Base-by-base conservation (phyloP, 805 yeast species). In the Starmerella asiatica region DNA sequence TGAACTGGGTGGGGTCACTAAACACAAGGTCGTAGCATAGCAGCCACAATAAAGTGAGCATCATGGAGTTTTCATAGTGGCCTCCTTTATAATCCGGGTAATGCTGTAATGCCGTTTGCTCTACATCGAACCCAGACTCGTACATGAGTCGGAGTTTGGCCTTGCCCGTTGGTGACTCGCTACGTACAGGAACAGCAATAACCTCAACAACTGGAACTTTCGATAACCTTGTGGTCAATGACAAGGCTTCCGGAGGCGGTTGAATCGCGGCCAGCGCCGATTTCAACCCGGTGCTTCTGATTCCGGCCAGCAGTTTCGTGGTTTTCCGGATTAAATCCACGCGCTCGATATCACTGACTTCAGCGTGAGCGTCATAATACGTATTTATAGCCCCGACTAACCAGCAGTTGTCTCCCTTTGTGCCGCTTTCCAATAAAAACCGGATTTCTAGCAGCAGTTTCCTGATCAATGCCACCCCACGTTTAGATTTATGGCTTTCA, bases 51-150 rank as follows among this genome's bases (percentile, higher is more conserved):
- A 60, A 34, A 0, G 61, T 54, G 23, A 44, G 42, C 30, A 61
- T 32, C 19, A 57, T 48, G 5, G 63, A 50, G 34, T 54, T 54
- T 36, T 61, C 66, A 20, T 52, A 55, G 42, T 61, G 65, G 20
- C 54, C 56, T 6, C 65, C 65, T 15, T 40, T 29, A 53, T 55
- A 61, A 2, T 59, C 62, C 5, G 34, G 41, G 42, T 61, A 61
- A 28, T 57, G 46, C 7, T 39, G 32, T 17, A 60, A 43, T 5
- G 63, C 61, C n/a, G 52, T 45, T 29, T 52, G 52, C 42, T 61
- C 66, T 2, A 61, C 66, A 3, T 43, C 32, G 17, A 46, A 27
- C 2, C 45, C 49, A 14, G 45, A 37, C 2, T 18, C 49, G 23
- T 46, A 46, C 11, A 21, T 18, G 5, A 46, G 37, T 8, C 45